Evolutionary conservation across 495 filamentous ascomycete genomes (phyloP).

Genomic region (Parachaetomium inaequale): DNA sequence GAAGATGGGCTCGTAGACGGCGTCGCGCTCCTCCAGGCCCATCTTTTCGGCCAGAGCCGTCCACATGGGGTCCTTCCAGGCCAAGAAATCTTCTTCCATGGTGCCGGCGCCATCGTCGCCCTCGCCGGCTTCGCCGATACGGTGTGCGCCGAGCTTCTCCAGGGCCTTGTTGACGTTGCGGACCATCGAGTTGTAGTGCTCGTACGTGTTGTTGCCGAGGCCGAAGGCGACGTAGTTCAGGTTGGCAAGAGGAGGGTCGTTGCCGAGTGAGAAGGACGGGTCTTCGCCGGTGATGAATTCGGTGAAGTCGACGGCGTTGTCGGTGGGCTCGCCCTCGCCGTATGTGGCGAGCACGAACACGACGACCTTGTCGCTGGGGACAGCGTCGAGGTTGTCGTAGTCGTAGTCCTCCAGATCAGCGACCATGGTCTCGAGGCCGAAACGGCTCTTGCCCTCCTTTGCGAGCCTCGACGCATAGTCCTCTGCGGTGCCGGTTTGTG

Average conservation of each 20-base stretch:
- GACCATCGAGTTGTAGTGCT: constrained; percentile 99
- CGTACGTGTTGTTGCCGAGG: constrained; percentile 97
- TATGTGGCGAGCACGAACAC: constrained; percentile 98
- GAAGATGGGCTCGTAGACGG: constrained; percentile 93
- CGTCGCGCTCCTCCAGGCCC: constrained; percentile 90
- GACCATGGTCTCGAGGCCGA: constrained; percentile 97
- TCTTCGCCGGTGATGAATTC: constrained; percentile 88
- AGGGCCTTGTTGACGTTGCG: constrained; percentile 80
- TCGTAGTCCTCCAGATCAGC: constrained; percentile 98
- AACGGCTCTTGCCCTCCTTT: constrained; percentile 95
- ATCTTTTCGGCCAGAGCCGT: constrained; percentile 72
- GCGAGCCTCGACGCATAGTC: constrained; percentile 97
- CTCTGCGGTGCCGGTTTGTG: constrained; percentile 97
- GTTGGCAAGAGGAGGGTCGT: constrained; percentile 72
- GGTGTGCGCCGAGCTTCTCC: constrained; percentile 71
- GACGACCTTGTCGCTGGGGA: constrained; percentile 85
- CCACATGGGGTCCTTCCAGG: constrained; percentile 99
- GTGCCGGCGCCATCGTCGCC: constrained; percentile 97
- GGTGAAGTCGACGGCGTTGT: constrained; percentile 98
- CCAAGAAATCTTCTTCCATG: constrained; percentile 99
- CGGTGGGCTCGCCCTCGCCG: constrained; percentile 96
- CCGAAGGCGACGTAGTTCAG: constrained; percentile 95
- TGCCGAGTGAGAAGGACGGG: constrained; percentile 72
- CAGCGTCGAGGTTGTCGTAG: constrained; percentile 86
- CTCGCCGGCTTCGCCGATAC: constrained; percentile 86